phyloP scores from a whole-genome alignment of 768 basidiomycete genomes.

The Russula lepida region DNA sequence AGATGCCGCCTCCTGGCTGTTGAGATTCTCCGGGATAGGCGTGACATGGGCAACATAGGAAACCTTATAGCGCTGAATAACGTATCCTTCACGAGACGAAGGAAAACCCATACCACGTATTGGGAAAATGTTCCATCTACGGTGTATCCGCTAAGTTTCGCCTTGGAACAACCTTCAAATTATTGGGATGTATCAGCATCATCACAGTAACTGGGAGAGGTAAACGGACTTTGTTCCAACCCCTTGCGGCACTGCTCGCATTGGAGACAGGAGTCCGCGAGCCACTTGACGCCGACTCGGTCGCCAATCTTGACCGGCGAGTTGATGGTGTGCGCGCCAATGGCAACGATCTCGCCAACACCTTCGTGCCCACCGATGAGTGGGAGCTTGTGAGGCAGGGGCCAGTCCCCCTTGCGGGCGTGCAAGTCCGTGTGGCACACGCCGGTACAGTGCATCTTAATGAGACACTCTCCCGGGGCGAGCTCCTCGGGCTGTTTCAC shows the following conservation, averaged over 20 bases:
- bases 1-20: constrained; percentile 60
- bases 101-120: constrained; percentile 37
- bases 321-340: constrained; percentile 51
- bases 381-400: constrained; percentile 51
- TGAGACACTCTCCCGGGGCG: constrained; percentile 60
- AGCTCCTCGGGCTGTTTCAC: constrained; percentile 50
- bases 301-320: constrained; percentile 68
- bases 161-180: constrained; percentile 47
- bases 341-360: constrained; percentile 73
- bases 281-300: constrained; percentile 78
- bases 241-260: constrained; percentile 74
- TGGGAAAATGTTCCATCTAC: constrained; percentile 72
- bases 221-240: constrained; percentile 57
- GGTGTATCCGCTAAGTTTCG: constrained; percentile 58
- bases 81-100: not conserved
- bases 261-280: constrained; percentile 62
- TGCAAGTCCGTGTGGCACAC: constrained; percentile 88
- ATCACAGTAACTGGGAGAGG: not conserved
- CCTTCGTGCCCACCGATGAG: constrained; percentile 77
- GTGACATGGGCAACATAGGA: constrained; percentile 69
- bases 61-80: constrained; percentile 30
- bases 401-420: constrained; percentile 74
- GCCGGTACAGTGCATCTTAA: constrained; percentile 69
- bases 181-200: not conserved
- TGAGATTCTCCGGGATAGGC: constrained; percentile 62